Base-by-base conservation (phyloP, 2,329 filamentous ascomycete species). In the Diplodia scrobiculata region DNA sequence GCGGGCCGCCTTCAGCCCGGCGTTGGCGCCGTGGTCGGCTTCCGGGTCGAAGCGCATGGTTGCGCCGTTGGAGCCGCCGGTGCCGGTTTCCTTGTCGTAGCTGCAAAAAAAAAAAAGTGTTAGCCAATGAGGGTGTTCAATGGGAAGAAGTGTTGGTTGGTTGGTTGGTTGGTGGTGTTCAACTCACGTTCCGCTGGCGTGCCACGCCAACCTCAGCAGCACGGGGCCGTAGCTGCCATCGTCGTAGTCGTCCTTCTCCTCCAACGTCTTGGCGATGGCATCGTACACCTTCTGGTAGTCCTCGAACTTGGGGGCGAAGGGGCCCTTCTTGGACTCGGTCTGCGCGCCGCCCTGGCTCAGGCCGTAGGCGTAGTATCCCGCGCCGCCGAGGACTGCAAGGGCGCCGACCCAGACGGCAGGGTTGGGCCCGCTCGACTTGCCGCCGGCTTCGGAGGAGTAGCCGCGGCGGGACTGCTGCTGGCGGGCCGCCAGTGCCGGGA, bases 201-300 rank as follows among this genome's bases (percentile, higher is more conserved):
- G 95, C 94, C 95, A 98, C 68, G 92, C 94, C 71, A 98, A 86
- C 74, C 94, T 88, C 70, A 98, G 81, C 66, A 98, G 84, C 68
- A 98, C 92, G 32, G 94, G 95, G 66, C 92, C 94, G 77, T 96
- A 98, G 82, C 90, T 95, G 72, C 95, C 94, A 78, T 99, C 94
- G 75, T 98, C 94, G 78, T 98, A 98, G 71, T 97, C 90, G 72
- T 95, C 91, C 76, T 96, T 88, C 81, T 97, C 91, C 79, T 95
- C 89, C 65, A 98, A 83, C 68, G 84, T 84, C 75, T 83, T 80
- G 65, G 94, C 93, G 72, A 98, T 88, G 75, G 89, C 89, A 78
- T 97, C 86, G 83, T 98, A 98, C 64, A 98, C 91, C 80, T 91
- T 90, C 84, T 97, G 92, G 84, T 97, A 98, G 80, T 99, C 92